Evolutionary conservation across 306 rosid species (phyloP).

Genomic region (Medicago ruthenica): DNA sequence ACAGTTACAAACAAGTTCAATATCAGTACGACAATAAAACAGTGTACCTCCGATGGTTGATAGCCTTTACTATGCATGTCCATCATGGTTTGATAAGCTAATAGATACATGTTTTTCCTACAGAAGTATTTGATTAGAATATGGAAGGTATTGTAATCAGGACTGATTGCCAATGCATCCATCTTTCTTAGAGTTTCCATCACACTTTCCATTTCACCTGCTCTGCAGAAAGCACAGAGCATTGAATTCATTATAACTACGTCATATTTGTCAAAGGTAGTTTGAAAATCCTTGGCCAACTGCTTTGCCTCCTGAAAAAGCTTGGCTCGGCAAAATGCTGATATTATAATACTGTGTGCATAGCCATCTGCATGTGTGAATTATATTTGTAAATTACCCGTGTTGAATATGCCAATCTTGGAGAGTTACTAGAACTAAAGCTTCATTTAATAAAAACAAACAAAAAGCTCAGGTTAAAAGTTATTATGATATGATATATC

Average conservation of each 20-base stretch:
- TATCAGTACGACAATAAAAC: constrained; percentile 12
- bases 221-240: constrained; percentile 95
- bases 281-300: constrained; percentile 81
- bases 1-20: constrained; percentile 12
- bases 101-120: constrained; percentile 79
- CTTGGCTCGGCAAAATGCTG: constrained; percentile 84
- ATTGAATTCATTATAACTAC: constrained; percentile 83
- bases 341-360: constrained; percentile 94
- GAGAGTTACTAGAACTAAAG: constrained; percentile 24
- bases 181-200: constrained; percentile 91
- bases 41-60: constrained; percentile 81
- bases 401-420: constrained; percentile 22
- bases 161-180: constrained; percentile 84
- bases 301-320: constrained; percentile 84
- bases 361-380: constrained; percentile 80
- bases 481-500: background rate
- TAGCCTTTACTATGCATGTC: constrained; percentile 89
- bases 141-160: constrained; percentile 83
- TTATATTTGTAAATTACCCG: constrained; percentile 33
- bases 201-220: constrained; percentile 93
- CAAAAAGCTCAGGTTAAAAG: background rate
- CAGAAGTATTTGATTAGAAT: constrained; percentile 85
- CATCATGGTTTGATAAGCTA: constrained; percentile 79
- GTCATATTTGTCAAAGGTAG: constrained; percentile 74
- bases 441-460: constrained; percentile 1